phyloP scores from a whole-genome alignment of 345 rosid genomes.

The Linum usitatissimum region DNA sequence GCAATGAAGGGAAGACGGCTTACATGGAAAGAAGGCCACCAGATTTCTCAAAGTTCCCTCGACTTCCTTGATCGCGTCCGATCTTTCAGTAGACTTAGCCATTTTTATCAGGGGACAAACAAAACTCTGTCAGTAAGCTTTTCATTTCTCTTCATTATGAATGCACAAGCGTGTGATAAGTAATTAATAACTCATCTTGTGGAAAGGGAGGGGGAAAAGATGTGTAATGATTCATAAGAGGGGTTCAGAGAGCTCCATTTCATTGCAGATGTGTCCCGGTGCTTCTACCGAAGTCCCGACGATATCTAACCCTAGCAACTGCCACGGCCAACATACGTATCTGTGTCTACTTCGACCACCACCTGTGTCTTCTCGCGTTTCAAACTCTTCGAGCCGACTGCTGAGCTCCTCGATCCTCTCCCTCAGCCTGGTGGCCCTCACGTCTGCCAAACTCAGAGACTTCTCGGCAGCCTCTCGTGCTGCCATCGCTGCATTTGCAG shows the following conservation, averaged over 20 bases:
- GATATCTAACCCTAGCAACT: slow-evolving; percentile 89
- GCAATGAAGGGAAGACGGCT: slow-evolving; percentile 69
- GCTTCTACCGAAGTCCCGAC: slow-evolving; percentile 50
- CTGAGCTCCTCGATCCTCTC: slow-evolving; percentile 84
- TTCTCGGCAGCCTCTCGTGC: slow-evolving; percentile 99
- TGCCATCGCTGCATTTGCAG: slow-evolving; percentile 91
- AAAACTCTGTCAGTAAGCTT: background rate
- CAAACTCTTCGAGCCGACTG: slow-evolving; percentile 72
- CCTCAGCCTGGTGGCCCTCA: slow-evolving; percentile 78
- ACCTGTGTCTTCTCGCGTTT: slow-evolving; percentile 50
- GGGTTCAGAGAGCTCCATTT: slow-evolving; percentile 98
- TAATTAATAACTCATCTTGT: background rate
- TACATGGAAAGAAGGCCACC: slow-evolving; percentile 63
- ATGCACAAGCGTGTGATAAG: background rate
- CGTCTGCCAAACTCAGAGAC: slow-evolving; percentile 76
- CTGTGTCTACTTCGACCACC: slow-evolving; percentile 39
- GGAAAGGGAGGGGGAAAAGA: background rate
- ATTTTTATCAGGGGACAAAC: slow-evolving; percentile 2
- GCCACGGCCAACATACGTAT: slow-evolving; percentile 98
- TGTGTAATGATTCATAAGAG: slow-evolving; percentile 33
- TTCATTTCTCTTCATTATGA: background rate
- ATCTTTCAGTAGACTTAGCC: background rate
- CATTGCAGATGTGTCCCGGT: slow-evolving; percentile 51
- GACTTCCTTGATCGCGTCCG: slow-evolving; percentile 37
- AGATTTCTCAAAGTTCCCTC: slow-evolving; percentile 64